Percentiles rank a stretch among this genome's conserved stretches.
Evolutionary conservation across 2,329 filamentous ascomycete genomes (phyloP).

Genomic region (Blumeria graminis): DNA sequence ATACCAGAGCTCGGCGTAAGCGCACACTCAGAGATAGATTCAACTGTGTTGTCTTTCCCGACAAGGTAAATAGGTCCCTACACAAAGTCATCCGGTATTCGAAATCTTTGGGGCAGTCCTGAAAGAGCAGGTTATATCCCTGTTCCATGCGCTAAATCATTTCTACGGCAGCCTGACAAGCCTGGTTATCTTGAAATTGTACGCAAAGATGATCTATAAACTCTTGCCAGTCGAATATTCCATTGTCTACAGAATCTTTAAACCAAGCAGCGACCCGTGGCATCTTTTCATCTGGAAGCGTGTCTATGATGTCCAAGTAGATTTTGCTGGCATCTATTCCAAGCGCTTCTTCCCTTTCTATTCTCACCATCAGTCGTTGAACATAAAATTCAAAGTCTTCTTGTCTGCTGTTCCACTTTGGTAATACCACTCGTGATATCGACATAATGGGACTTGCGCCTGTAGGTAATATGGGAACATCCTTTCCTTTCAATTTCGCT

Average conservation of each 20-base stretch:
- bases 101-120: neutral
- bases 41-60: neutral
- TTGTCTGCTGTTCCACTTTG: neutral
- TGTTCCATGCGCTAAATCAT: neutral
- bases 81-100: neutral
- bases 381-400: slow-evolving; percentile 1
- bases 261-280: neutral
- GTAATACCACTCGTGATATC: neutral
- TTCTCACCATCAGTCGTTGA: neutral
- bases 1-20: neutral
- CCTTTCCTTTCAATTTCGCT: too few species aligned
- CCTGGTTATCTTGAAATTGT: neutral
- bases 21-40: neutral
- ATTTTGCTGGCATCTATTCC: neutral
- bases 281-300: neutral
- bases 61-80: neutral
- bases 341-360: neutral
- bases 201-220: neutral
- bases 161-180: neutral
- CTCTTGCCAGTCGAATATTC: neutral
- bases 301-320: neutral
- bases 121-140: neutral
- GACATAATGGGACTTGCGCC: neutral
- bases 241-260: neutral
- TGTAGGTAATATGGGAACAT: too few species aligned